phyloP scores from a whole-genome alignment of 106 monocot genomes.

The Phalaenopsis aphrodite region DNA sequence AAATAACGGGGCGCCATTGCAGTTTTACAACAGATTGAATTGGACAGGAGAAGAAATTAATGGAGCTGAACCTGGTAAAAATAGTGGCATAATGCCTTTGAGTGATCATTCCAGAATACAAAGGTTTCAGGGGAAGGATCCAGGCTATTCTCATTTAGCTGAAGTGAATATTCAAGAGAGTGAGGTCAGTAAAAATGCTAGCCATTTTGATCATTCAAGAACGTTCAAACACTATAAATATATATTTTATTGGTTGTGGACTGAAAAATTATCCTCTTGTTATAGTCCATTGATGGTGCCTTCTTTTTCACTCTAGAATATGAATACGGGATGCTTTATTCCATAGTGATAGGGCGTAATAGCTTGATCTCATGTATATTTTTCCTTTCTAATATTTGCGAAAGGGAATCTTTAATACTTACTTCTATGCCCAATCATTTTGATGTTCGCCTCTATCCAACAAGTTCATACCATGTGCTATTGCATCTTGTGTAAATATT shows the following conservation, averaged over 20 bases:
- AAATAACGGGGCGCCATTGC: background rate
- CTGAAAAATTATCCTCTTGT: too few relatives aligned
- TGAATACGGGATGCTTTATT: background rate
- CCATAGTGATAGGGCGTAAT: background rate
- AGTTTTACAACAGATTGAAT: conserved; percentile 2
- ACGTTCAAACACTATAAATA: background rate
- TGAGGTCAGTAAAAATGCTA: background rate
- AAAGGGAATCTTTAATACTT: background rate
- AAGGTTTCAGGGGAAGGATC: background rate
- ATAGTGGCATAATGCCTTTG: background rate
- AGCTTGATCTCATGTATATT: background rate
- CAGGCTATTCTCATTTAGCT: background rate
- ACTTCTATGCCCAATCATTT: background rate
- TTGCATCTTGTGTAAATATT: background rate
- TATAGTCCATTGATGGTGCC: background rate
- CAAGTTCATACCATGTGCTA: background rate
- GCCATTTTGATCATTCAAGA: background rate
- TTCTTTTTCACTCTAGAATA: background rate
- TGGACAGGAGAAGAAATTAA: background rate
- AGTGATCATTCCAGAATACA: background rate
- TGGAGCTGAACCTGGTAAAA: conserved; percentile 1
- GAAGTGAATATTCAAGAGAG: background rate
- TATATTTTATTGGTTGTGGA: background rate
- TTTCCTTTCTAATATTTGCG: background rate
- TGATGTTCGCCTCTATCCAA: background rate